Conservation (phyloP, 306 rosid species). For the Lathyrus sativus region DNA sequence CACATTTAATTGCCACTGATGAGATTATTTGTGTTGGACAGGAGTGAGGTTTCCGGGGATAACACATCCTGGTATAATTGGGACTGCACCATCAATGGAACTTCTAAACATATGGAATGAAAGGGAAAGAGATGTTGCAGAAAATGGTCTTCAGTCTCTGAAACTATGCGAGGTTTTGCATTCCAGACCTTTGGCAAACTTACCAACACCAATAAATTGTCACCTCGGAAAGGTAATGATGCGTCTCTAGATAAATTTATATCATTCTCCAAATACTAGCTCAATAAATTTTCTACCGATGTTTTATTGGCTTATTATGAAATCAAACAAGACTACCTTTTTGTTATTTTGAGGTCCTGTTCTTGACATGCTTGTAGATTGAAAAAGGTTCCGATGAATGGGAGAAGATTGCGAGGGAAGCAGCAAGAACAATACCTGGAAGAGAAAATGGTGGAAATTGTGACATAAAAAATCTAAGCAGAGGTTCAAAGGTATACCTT, state of each 20-base stretch:
- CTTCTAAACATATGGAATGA: constrained; percentile 83
- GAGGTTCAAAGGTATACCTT: constrained; percentile 85
- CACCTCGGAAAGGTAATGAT: constrained; percentile 72
- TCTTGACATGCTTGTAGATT: constrained; percentile 49
- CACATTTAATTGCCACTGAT: background rate
- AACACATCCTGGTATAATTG: constrained; percentile 89
- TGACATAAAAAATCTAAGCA: constrained; percentile 86
- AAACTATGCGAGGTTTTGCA: constrained; percentile 88
- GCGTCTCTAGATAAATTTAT: background rate
- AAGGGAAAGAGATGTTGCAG: constrained; percentile 68
- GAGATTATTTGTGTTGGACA: constrained; percentile 29
- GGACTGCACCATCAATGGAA: constrained; percentile 89
- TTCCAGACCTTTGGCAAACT: constrained; percentile 82
- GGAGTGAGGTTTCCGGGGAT: constrained; percentile 93
- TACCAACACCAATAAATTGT: constrained; percentile 69
- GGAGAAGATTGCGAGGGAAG: constrained; percentile 84
- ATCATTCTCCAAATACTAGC: too few relatives aligned
- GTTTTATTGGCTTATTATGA: background rate
- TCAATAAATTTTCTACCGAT: background rate
- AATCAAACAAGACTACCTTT: constrained; percentile 9
- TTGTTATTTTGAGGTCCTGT: background rate
- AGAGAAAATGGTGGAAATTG: constrained; percentile 98
- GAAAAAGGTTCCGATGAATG: constrained; percentile 61
- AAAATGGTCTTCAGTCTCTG: constrained; percentile 59
- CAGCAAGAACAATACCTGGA: constrained; percentile 96